These are phyloP conservation scores for Sclerotiophoma versabilis DNA, from an alignment of 2,329 filamentous ascomycete genomes.

Conservation along the genomic window DNA sequence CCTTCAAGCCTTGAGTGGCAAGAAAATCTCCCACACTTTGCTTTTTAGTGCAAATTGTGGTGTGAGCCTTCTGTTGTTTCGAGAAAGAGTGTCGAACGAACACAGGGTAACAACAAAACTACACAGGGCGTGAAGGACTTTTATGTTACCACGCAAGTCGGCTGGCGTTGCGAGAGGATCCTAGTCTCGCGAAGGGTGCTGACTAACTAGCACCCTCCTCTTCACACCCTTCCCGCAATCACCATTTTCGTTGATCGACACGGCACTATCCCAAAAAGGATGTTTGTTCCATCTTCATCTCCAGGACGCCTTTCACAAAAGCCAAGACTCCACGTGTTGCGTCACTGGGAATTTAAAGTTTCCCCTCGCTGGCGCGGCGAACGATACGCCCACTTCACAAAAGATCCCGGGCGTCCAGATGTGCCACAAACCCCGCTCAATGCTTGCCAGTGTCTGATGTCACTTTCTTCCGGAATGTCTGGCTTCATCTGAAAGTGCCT, in stretches of 20 bases:
- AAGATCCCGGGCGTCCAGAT: background rate
- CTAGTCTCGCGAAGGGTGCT: too few relatives aligned
- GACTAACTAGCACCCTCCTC: too few relatives aligned
- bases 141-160: too few relatives aligned
- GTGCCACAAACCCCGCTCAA: background rate
- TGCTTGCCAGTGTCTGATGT: background rate
- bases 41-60: background rate
- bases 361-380: background rate
- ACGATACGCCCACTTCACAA: background rate
- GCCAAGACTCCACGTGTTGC: background rate
- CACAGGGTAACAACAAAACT: too few relatives aligned
- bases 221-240: too few relatives aligned
- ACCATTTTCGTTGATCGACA: too few relatives aligned
- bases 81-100: too few relatives aligned
- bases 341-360: background rate
- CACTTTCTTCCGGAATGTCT: background rate
- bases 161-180: too few relatives aligned
- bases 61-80: background rate
- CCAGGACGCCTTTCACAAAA: too few relatives aligned
- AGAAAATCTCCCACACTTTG: background rate
- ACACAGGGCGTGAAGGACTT: too few relatives aligned
- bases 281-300: too few relatives aligned
- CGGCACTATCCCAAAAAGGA: too few relatives aligned
- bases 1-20: background rate
- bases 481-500: background rate